phyloP scores from a whole-genome alignment of 345 rosid species.

The Gossypioides kirkii region DNA sequence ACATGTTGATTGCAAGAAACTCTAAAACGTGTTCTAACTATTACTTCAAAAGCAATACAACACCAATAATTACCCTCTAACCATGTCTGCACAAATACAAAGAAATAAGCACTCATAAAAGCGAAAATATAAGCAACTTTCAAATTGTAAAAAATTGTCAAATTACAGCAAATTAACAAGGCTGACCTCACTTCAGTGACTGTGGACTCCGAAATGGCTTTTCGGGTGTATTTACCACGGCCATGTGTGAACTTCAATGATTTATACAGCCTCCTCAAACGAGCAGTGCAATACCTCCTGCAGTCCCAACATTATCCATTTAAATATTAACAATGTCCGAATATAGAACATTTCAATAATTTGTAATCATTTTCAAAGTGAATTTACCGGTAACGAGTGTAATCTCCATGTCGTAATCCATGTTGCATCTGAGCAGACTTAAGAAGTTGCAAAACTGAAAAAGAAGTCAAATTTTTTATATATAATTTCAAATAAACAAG shows the following conservation, averaged over 20 bases:
- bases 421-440: slow-evolving; percentile 97
- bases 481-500: not conserved
- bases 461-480: slow-evolving; percentile 1
- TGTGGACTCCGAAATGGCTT: slow-evolving; percentile 65
- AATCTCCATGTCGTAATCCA: slow-evolving; percentile 94
- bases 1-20: not conserved
- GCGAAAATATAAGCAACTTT: not conserved
- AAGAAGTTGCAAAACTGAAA: slow-evolving; percentile 76
- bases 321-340: not conserved
- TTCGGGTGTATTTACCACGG: slow-evolving; percentile 72
- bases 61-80: not conserved
- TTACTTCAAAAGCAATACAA: not conserved
- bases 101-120: not conserved
- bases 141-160: not conserved
- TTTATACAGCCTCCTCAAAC: slow-evolving; percentile 87
- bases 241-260: slow-evolving; percentile 97
- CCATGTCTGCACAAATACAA: not conserved
- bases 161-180: not conserved
- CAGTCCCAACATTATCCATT: slow-evolving; percentile 21
- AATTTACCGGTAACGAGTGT: slow-evolving; percentile 76
- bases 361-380: not conserved
- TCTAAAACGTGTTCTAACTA: not conserved
- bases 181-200: slow-evolving; percentile 90
- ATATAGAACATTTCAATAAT: not conserved
- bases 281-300: slow-evolving; percentile 97